phyloP scores from a whole-genome alignment of 495 filamentous ascomycete genomes.

The Aspergillus leporis region DNA sequence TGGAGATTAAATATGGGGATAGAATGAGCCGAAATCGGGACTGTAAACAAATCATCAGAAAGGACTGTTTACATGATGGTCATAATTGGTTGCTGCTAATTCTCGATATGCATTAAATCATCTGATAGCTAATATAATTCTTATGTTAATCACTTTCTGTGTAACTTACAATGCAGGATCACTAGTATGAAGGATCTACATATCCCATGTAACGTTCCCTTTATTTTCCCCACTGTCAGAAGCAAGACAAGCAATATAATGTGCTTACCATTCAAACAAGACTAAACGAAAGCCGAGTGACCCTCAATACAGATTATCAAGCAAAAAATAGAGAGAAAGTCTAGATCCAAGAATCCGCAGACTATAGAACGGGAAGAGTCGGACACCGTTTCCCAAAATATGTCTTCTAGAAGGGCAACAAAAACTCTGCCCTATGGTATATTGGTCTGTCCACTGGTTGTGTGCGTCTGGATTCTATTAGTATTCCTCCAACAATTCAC shows the following conservation, averaged over 20 bases:
- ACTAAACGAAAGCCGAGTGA: not conserved
- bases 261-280: not conserved
- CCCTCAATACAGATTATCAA: not conserved
- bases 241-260: not conserved
- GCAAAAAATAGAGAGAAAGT: constrained; percentile 12
- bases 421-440: constrained; percentile 12
- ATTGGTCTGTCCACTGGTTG: constrained; percentile 16
- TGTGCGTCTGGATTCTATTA: constrained; percentile 19
- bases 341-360: not conserved
- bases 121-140: not conserved
- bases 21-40: no score
- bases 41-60: not conserved
- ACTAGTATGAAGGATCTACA: not conserved
- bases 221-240: not conserved
- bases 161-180: not conserved
- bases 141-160: not conserved
- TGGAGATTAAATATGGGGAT: no score
- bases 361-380: not conserved
- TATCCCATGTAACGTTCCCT: not conserved
- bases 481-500: constrained; percentile 16
- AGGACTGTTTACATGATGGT: not conserved
- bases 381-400: not conserved
- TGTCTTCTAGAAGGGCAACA: not conserved
- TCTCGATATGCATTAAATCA: not conserved
- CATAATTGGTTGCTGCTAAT: no score